Base-by-base conservation (phyloP, 2,329 filamentous ascomycete species). In the Leptographium flavum region DNA sequence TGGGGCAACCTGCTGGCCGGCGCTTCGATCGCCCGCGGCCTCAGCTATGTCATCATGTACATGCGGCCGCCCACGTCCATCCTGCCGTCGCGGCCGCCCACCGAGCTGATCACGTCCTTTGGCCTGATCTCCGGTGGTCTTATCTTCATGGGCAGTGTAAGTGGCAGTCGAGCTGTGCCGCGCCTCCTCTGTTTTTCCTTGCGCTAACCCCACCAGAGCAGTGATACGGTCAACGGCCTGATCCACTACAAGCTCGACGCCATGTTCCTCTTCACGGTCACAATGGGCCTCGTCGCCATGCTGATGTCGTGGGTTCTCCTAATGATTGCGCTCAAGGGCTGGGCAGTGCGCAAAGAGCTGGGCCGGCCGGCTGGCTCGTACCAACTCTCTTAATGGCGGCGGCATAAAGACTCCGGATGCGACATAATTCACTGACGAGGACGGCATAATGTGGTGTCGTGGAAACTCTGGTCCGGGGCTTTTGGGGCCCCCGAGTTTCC, bases 191-290 rank as follows among this genome's bases (percentile, higher is more conserved):
- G 5, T 21, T 31, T 39, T 15, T 23, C 31, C 13, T 25, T 35
- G 10, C 40, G 6, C 9, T 11, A 13, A 19, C 37, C 15, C 5
- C 13, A 11, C 46, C 49, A 83, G 78, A 83, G 83, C 50, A 74
- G 76, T 46, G 87, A 93, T 57, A 83, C 83, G 0, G 74, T 95
- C 23, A 60, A 70, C 10, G 76, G 79, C n/a, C 85, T 94, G 67
- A 80, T 88, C 48, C 71, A 74, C 46, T 81, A 88, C 57, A 63
- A 79, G 4, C 66, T 94, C 15, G 84, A 94, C 57, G 85, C 85
- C 51, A 95, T 94, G 87, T 92, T 94, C 62, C 76, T 87, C 49
- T 94, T 94, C 63, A 94, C 87, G 0, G 74, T 94, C 30, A 83
- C 79, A 10, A 83, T 93, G 75, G 90, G 88, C 2, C 59, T 93